Evolutionary conservation across 164 flowering plant species (phyloP).

Genomic region (Vitis rotundifolia): DNA sequence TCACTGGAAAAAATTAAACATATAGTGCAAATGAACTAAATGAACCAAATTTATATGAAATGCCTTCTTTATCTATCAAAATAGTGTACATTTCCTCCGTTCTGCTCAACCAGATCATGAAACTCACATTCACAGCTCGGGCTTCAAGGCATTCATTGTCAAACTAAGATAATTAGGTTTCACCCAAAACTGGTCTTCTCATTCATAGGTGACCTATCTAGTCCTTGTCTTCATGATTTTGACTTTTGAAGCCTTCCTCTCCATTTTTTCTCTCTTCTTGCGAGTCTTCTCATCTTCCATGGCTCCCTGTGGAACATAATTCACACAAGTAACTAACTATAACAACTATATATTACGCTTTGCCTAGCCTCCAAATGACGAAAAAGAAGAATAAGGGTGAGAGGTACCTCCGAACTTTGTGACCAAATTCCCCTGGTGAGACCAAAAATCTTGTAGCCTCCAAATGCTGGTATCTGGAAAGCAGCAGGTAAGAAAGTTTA

Average conservation of each 20-base stretch:
- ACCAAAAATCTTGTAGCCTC: conserved; percentile 59
- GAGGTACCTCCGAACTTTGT: conserved; percentile 75
- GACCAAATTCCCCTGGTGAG: conserved; percentile 58
- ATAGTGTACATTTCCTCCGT: no score
- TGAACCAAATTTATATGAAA: no score
- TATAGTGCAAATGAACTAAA: no score
- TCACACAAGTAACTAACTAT: background rate
- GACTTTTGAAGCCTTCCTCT: conserved; percentile 79
- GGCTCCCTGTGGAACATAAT: conserved; percentile 42
- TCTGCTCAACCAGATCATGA: no score
- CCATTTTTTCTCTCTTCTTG: conserved; percentile 93
- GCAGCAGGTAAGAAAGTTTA: background rate
- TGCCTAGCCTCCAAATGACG: background rate
- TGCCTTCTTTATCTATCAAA: no score
- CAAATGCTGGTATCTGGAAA: conserved; percentile 83
- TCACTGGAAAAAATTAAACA: no score
- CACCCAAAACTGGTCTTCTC: no score
- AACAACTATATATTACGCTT: background rate
- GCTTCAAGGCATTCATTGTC: no score
- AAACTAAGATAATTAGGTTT: no score
- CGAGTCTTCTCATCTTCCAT: conserved; percentile 88
- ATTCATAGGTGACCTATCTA: conserved; percentile 17
- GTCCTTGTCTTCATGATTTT: conserved; percentile 66
- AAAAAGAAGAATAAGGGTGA: no score
- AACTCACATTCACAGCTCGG: no score